These are phyloP conservation scores for Dioszegia aurantiaca DNA, from an alignment of 768 basidiomycete species.

Conservation along the genomic window DNA sequence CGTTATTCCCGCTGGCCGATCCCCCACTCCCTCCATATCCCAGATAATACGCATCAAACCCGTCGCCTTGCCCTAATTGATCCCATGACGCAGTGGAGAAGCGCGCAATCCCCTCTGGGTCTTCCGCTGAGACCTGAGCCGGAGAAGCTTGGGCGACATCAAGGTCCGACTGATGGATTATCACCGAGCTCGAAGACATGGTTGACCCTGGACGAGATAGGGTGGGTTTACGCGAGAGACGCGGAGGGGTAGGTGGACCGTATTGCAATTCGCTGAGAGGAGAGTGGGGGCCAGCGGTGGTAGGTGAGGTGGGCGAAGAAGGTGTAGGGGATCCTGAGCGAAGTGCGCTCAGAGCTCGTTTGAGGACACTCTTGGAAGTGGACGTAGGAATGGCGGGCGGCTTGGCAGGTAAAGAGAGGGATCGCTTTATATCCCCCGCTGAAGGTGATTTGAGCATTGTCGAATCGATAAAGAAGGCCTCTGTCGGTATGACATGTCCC, in stretches of 20 bases:
- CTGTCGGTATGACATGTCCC: neutral
- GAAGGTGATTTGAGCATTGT: neutral
- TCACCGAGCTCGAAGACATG: neutral
- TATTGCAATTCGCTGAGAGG: neutral
- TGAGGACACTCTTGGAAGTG: neutral
- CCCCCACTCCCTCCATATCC: neutral
- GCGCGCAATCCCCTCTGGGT: neutral
- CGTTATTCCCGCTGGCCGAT: neutral
- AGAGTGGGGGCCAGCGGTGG: neutral
- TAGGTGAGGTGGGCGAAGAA: neutral
- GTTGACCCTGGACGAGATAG: neutral
- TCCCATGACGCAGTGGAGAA: constrained; percentile 13
- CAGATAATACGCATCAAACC: constrained; percentile 12
- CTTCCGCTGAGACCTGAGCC: no score
- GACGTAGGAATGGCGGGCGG: neutral
- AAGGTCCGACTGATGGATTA: neutral
- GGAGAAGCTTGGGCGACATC: neutral
- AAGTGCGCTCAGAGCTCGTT: neutral
- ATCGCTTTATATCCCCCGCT: neutral
- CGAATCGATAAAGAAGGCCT: neutral
- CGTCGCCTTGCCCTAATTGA: neutral
- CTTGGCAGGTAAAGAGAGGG: neutral
- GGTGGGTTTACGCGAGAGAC: neutral
- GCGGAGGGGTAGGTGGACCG: constrained; percentile 2
- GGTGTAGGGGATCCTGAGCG: neutral